phyloP scores from a whole-genome alignment of 2,329 filamentous ascomycete species.

The Aureobasidium sp. region DNA sequence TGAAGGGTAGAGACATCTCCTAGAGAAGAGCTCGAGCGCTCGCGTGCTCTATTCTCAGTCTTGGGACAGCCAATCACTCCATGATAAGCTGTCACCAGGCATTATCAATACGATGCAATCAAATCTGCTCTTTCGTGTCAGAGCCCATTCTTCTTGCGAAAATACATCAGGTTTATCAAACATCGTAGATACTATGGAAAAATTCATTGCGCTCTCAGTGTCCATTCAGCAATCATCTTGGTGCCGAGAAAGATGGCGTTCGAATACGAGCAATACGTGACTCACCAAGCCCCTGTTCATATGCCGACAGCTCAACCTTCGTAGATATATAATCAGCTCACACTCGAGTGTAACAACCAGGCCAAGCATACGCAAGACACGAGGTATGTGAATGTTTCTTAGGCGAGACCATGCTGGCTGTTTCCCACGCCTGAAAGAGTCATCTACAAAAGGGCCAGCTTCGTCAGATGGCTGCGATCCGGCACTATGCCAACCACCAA shows the following conservation, averaged over 20 bases:
- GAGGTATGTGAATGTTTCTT: background rate
- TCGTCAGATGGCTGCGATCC: background rate
- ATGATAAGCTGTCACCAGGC: background rate
- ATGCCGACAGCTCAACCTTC: background rate
- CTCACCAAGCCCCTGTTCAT: background rate
- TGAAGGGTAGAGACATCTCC: background rate
- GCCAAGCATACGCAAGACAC: background rate
- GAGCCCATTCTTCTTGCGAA: background rate
- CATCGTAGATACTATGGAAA: background rate
- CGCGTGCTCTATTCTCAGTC: background rate
- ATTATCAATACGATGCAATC: background rate
- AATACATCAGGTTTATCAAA: background rate
- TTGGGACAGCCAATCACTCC: background rate
- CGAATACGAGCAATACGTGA: conserved; percentile 1
- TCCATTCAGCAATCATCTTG: background rate
- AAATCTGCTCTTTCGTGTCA: background rate
- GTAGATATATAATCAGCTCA: too few species aligned
- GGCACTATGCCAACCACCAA: background rate
- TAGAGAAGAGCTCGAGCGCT: background rate
- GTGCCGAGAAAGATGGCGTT: background rate
- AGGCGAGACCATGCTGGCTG: too few species aligned
- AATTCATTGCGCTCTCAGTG: too few species aligned
- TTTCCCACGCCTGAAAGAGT: background rate
- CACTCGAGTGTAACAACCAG: background rate
- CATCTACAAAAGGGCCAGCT: background rate